Conservation (phyloP, 768 basidiomycete species). For the Hygrophoropsis aurantiaca region DNA sequence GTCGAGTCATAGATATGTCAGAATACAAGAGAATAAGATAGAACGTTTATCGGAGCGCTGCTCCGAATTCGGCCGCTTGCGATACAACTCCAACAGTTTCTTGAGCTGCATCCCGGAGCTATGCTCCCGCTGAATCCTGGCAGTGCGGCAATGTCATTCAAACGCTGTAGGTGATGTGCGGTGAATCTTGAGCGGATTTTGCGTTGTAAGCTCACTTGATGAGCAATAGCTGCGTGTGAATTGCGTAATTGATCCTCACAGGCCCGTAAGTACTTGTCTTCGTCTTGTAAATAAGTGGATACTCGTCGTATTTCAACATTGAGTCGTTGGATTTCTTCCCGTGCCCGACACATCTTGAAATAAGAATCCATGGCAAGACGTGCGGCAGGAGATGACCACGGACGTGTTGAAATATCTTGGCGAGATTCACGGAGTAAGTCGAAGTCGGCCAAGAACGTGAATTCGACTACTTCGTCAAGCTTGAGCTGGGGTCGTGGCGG, state of each 20-base stretch:
- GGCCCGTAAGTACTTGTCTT: conserved; percentile 2
- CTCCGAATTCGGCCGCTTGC: too few relatives aligned
- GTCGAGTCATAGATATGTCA: too few relatives aligned
- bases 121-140: conserved; percentile 10
- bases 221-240: conserved; percentile 5
- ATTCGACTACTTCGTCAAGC: conserved; percentile 19
- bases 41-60: too few relatives aligned
- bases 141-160: conserved; percentile 7
- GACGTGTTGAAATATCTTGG: conserved; percentile 22
- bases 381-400: conserved; percentile 40
- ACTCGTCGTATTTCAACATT: conserved; percentile 30
- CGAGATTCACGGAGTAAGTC: conserved; percentile 28
- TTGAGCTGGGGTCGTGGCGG: too few relatives aligned
- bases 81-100: neutral
- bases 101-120: neutral
- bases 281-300: neutral
- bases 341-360: conserved; percentile 25
- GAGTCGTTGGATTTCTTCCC: conserved; percentile 29
- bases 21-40: too few relatives aligned
- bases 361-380: conserved; percentile 25
- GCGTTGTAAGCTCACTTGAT: conserved; percentile 6
- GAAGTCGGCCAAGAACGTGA: conserved; percentile 27
- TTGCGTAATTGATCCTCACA: neutral
- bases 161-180: conserved; percentile 5
- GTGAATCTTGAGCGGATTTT: conserved; percentile 8